Conservation (phyloP, 371 early-diverging fungal species). For the Haplosporangium sp. region DNA sequence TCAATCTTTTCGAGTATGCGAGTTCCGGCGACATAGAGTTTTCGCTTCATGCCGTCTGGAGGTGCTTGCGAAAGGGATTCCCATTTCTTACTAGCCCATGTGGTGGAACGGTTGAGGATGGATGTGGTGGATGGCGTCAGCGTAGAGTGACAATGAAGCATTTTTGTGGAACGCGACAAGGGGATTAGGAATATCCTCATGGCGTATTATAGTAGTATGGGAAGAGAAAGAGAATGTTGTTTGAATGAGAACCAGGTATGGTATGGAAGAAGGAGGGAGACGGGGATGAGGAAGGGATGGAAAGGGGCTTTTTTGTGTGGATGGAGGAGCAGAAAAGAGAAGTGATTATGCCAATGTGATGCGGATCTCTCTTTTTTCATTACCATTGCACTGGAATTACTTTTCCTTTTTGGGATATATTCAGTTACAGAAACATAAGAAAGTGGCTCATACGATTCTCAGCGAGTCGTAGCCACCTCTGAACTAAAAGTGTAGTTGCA, state of each 20-base stretch:
- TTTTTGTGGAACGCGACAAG: conserved; percentile 55
- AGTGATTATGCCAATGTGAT: neutral
- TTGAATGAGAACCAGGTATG: neutral
- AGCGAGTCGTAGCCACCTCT: too few species aligned
- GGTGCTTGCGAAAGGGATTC: conserved; percentile 62
- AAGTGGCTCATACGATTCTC: too few species aligned
- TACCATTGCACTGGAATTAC: too few species aligned
- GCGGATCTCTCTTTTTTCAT: too few species aligned
- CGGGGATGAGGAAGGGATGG: neutral
- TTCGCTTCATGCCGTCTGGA: conserved; percentile 66
- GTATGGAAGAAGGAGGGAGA: neutral
- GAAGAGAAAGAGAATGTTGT: neutral
- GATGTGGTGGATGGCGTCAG: conserved; percentile 57
- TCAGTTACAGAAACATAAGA: too few species aligned
- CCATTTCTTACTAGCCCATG: conserved; percentile 75
- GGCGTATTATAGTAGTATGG: neutral
- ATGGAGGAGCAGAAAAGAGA: too few species aligned
- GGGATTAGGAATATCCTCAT: conserved; percentile 63
- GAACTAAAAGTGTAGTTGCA: too few species aligned
- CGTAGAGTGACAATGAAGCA: conserved; percentile 62
- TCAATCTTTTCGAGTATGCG: conserved; percentile 78
- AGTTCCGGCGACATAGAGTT: conserved; percentile 71
- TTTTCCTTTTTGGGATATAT: too few species aligned
- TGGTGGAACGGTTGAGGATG: conserved; percentile 63
- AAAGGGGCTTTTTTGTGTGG: neutral